Conservation (phyloP, 2,329 filamentous ascomycete species). For the Zymoseptoria brevis region DNA sequence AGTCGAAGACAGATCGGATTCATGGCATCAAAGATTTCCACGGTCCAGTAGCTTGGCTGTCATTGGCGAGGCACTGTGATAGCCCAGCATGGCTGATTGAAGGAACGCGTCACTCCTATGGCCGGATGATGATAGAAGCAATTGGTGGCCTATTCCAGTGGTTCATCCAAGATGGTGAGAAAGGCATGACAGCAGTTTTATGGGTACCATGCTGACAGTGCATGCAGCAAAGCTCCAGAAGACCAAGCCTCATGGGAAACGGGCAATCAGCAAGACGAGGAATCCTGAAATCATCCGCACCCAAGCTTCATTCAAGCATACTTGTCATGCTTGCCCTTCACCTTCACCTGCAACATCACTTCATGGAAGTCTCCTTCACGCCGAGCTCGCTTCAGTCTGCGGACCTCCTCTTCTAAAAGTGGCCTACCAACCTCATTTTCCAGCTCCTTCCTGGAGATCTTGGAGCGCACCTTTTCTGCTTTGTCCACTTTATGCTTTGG, state of each 20-base stretch:
- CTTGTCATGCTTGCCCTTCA: conserved; percentile 91
- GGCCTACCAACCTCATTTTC: conserved; percentile 25
- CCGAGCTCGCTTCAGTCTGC: conserved; percentile 71
- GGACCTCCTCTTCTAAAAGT: conserved; percentile 70
- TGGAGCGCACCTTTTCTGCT: conserved; percentile 74
- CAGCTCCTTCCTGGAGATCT: conserved; percentile 71
- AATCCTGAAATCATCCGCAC: not conserved
- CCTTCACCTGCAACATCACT: conserved; percentile 72
- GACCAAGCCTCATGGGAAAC: not conserved
- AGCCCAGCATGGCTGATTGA: not conserved
- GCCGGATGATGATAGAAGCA: too few relatives aligned
- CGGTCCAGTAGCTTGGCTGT: not conserved
- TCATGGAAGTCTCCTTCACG: conserved; percentile 88
- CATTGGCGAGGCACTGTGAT: not conserved
- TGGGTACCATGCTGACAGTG: not conserved
- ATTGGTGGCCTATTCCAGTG: too few relatives aligned
- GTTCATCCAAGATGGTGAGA: too few relatives aligned
- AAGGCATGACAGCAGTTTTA: not conserved
- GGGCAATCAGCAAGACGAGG: not conserved
- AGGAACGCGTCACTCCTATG: not conserved
- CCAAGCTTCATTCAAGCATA: conserved; percentile 39
- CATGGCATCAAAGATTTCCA: not conserved
- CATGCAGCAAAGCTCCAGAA: not conserved
- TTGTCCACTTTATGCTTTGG: conserved; percentile 69
- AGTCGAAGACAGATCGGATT: not conserved